Evolutionary conservation across 179 eudicot species (phyloP), one percentile per base, ranked within the genome.

Genomic region (Silene coronaria): DNA sequence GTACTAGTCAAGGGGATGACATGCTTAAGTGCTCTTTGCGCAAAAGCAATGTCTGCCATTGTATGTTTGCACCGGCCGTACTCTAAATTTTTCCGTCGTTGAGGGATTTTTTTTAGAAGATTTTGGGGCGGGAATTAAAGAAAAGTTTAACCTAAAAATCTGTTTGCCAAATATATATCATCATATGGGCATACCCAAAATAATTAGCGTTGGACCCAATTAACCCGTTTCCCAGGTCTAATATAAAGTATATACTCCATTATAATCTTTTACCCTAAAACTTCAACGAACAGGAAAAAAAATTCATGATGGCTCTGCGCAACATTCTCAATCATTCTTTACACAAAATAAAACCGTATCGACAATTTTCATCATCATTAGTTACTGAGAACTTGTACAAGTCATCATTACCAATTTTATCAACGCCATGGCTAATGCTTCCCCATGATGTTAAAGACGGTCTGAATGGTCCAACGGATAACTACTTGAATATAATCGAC

Each of bases 401-500:
- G 1, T 5, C 63, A 10, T 59, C 63, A 6, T 22, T 59, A 27
- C 63, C 63, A 59, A 19, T 59, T 2, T 19, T 26, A 27, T 27
- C 67, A 12, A 62, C 67, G 0, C 67, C 67, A 26, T 62, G 67
- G 67, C n/a, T 62, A 62, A 62, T 62, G 67, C 67, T 62, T 62
- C 67, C 67, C 0, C 67, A 36, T 6, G 67, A 27, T 27, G 67
- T 62, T 23, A 62, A 16, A 10, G 67, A 62, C 67, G 67, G 67
- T 62, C 67, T 19, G 17, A 62, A 62, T 26, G 67, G 67, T 26
- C 67, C 67, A 9, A 62, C 67, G 26, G 67, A 62, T 12, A 62
- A 62, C 30, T 62, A 24, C 67, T 61, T 22, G 28, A 61, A 61
- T 13, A 61, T 61, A 2, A 22, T 61, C 28, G 66, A 61, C 66